phyloP scores from a whole-genome alignment of 176 grass and related monocot genomes.

The Hyparrhenia diplandra region DNA sequence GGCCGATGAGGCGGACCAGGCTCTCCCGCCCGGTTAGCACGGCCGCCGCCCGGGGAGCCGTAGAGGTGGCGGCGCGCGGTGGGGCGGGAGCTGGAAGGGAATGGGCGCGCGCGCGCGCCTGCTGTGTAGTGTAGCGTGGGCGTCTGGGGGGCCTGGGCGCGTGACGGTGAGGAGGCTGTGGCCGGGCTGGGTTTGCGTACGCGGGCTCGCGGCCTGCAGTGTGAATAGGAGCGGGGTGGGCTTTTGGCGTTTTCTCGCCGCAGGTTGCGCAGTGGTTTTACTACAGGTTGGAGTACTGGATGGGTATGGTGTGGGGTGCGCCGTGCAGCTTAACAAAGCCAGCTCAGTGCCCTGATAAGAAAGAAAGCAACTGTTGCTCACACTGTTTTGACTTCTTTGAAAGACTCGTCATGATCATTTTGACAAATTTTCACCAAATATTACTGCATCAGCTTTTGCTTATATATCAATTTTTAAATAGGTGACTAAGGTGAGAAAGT shows the following conservation, averaged over 20 bases:
- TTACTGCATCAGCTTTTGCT: not conserved
- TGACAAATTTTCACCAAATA: not conserved
- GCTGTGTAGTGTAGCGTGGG: not conserved
- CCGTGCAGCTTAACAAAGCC: not conserved
- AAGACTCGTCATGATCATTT: not conserved
- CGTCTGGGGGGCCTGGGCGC: too few species aligned
- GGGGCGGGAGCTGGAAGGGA: not conserved
- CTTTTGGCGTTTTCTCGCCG: slow-evolving; percentile 6
- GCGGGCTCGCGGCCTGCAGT: not conserved
- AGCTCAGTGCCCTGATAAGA: not conserved
- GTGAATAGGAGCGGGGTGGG: not conserved
- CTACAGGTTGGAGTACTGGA: too few species aligned
- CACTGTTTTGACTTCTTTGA: slow-evolving; percentile 6
- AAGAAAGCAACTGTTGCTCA: not conserved
- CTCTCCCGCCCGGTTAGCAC: slow-evolving; percentile 61
- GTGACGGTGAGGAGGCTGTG: too few species aligned
- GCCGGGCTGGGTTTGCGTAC: too few species aligned
- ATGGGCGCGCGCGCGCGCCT: not conserved
- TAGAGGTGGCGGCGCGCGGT: not conserved
- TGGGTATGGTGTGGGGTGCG: not conserved
- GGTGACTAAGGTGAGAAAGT: too few species aligned
- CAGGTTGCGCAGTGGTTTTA: not conserved
- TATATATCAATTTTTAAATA: not conserved
- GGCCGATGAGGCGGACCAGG: slow-evolving; percentile 67
- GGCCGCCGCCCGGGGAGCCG: not conserved